Percentiles rank a stretch among this genome's conserved stretches.
Conservation (phyloP, 345 rosid species). For the Ceriops decandra region DNA sequence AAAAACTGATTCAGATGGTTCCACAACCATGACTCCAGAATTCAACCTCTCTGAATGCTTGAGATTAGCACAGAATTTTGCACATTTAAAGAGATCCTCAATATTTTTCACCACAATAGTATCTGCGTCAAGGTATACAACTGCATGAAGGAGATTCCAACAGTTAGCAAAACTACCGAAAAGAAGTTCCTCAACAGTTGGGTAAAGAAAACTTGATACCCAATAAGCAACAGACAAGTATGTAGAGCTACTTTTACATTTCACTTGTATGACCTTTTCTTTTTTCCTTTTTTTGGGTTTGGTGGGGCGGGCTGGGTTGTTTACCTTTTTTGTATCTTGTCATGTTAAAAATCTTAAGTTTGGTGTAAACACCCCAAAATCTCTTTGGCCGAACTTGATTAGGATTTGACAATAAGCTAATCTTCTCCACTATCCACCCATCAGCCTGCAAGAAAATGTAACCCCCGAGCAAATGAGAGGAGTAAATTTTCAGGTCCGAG, state of each 20-base stretch:
- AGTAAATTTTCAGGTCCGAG: too few relatives aligned
- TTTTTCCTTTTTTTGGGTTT: not conserved
- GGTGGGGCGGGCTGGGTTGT: not conserved
- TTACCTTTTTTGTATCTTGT: slow-evolving; percentile 81
- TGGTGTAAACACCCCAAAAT: slow-evolving; percentile 97
- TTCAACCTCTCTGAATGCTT: slow-evolving; percentile 96
- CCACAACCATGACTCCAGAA: slow-evolving; percentile 98
- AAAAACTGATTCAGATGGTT: slow-evolving; percentile 73
- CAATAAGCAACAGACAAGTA: too few relatives aligned
- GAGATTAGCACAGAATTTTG: slow-evolving; percentile 85
- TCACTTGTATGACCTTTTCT: not conserved
- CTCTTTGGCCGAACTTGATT: slow-evolving; percentile 84
- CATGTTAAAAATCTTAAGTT: slow-evolving; percentile 90
- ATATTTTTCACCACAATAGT: slow-evolving; percentile 89
- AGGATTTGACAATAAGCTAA: slow-evolving; percentile 78
- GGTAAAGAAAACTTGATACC: too few relatives aligned
- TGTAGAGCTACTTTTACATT: not conserved
- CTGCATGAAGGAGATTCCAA: slow-evolving; percentile 36
- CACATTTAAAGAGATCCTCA: slow-evolving; percentile 77
- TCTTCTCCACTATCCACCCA: slow-evolving; percentile 93
- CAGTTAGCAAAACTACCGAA: too few relatives aligned
- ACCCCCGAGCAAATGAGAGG: not conserved
- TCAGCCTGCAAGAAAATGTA: slow-evolving; percentile 57
- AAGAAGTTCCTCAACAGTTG: too few relatives aligned
- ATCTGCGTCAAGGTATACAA: slow-evolving; percentile 95